Percentiles rank a stretch among this genome's conserved stretches.
phyloP scores from a whole-genome alignment of 2,329 filamentous ascomycete species.

The Rhexocercosporidium sp. region DNA sequence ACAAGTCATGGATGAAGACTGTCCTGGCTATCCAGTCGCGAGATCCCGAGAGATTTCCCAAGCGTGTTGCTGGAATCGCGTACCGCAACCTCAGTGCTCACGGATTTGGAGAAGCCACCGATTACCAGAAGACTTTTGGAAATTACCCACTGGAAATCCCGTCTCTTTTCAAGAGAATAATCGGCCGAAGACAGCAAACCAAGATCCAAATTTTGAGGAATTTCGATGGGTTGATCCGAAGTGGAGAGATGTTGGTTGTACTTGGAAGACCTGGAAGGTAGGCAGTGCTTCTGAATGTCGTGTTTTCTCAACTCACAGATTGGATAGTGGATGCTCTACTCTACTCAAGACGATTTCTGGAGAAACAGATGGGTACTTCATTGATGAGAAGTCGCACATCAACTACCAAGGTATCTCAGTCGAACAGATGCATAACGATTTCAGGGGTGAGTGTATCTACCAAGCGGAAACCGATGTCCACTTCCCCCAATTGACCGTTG shows the following conservation, averaged over 20 bases:
- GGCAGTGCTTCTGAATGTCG: background rate
- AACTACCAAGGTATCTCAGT: constrained; percentile 64
- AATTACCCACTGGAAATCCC: constrained; percentile 62
- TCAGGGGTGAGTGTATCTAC: constrained; percentile 71
- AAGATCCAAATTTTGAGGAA: constrained; percentile 63
- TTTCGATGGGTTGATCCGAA: constrained; percentile 68
- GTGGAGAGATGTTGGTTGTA: constrained; percentile 72
- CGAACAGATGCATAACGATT: constrained; percentile 60
- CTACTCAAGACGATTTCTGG: constrained; percentile 61
- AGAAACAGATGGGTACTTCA: constrained; percentile 61
- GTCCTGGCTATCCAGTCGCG: constrained; percentile 54
- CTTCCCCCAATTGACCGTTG: constrained; percentile 78
- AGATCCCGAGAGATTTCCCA: constrained; percentile 55
- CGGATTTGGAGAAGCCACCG: constrained; percentile 70
- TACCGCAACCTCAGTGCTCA: constrained; percentile 73
- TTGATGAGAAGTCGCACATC: constrained; percentile 56
- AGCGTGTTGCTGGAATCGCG: constrained; percentile 67
- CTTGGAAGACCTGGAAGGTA: constrained; percentile 63
- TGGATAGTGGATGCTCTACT: constrained; percentile 63
- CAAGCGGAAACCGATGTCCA: constrained; percentile 79
- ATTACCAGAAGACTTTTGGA: constrained; percentile 71
- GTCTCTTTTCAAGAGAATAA: constrained; percentile 51
- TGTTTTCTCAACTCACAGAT: background rate
- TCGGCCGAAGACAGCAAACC: constrained; percentile 56
- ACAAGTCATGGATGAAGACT: constrained; percentile 64